Evolutionary conservation across 768 basidiomycete genomes (phyloP), one percentile per base, ranked within the genome.

Genomic region (button mushroom (Agaricus bisporus)): DNA sequence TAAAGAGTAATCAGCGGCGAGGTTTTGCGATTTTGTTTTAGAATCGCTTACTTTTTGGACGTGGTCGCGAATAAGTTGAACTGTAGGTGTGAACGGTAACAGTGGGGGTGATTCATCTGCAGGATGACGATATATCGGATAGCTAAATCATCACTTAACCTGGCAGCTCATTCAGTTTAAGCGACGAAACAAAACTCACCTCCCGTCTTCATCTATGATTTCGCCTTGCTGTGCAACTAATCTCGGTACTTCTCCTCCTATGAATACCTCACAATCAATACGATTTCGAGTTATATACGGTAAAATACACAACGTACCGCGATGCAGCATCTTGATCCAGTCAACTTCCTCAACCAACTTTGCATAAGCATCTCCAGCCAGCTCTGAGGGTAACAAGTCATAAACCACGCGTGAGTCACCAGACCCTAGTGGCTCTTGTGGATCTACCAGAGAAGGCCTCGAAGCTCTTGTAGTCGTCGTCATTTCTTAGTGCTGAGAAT

Each of bases 91-190:
- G 70, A 89, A 91, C 1, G 79, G 76, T 11, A 68, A 66, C 26
- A 90, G 73, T 2, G 80, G 76, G 25, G 89, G 89, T 0, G 86
- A 86, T 59, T 84, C 79, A 63, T 92, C 89, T 2, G 88, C 80
- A 12, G 90, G 90, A 64, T 91, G 88, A 32, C 90, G 82, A 65
- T 91, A 92, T 49, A 91, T 74, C 4, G 90, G 89, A 43, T 54
- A 54, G 20, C 53, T 47, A 26, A 28, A 43, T 36, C 37, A 29
- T 41, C 45, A 11, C 26, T 25, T n/a, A n/a, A n/a, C n/a, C n/a
- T n/a, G n/a, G n/a, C n/a, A n/a, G n/a, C n/a, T n/a, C n/a, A n/a
- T n/a, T n/a, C n/a, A 28, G 20, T 15, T 25, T 29, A 32, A 17
- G 5, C 42, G n/a, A 26, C 8, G 18, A 12, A 37, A 12, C 3